Conservation (phyloP, 441 rosid species). For the Pelargonium citronellum region DNA sequence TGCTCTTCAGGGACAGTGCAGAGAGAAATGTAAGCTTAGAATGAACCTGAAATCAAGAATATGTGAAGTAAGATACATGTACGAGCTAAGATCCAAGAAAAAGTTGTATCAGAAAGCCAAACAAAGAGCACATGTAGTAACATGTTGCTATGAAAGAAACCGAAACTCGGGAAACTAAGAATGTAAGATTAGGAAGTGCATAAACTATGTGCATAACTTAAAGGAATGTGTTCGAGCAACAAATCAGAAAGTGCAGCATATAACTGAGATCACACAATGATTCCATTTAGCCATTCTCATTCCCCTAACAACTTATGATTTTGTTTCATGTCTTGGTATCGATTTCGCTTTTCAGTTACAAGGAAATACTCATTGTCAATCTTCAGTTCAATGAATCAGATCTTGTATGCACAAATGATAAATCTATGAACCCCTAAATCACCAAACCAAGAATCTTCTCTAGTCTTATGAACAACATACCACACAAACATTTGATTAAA, state of each 20-base stretch:
- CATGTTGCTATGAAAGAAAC: neutral
- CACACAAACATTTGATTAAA: neutral
- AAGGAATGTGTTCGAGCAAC: too few relatives aligned
- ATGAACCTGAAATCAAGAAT: constrained; percentile 14
- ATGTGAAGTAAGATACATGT: neutral
- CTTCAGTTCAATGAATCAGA: too few relatives aligned
- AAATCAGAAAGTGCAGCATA: too few relatives aligned
- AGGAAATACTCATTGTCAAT: too few relatives aligned
- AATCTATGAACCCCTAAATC: neutral
- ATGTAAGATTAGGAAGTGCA: neutral
- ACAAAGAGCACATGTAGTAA: neutral
- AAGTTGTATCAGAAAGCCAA: neutral
- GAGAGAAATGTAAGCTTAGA: constrained; percentile 7
- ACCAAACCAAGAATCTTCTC: neutral
- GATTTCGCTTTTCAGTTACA: too few relatives aligned
- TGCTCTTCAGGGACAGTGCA: constrained; percentile 16
- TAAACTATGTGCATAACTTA: too few relatives aligned
- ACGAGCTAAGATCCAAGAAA: neutral
- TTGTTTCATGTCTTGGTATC: too few relatives aligned
- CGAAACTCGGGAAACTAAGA: neutral
- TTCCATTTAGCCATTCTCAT: too few relatives aligned
- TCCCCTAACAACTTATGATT: too few relatives aligned
- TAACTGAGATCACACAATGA: too few relatives aligned
- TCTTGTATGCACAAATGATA: neutral
- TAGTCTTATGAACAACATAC: neutral